Evolutionary conservation across 2,329 filamentous ascomycete genomes (phyloP).

Genomic region (Dothidotthia symphoricarpi): DNA sequence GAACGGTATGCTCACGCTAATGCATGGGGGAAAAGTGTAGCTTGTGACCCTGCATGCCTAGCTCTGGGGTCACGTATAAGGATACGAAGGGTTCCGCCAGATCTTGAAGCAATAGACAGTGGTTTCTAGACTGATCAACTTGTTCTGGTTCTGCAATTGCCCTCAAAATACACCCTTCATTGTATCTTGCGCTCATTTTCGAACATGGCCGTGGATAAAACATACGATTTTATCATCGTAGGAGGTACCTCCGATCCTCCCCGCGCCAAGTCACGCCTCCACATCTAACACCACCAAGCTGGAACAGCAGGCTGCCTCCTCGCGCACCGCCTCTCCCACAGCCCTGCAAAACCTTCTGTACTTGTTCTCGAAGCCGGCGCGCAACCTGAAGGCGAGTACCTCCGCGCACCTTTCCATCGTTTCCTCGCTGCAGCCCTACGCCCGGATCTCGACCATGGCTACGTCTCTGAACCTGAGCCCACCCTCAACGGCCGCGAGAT

Average conservation of each 20-base stretch:
- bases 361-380: constrained; percentile 63
- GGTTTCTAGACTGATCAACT: too few species aligned
- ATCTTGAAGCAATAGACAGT: too few species aligned
- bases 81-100: too few species aligned
- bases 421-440: constrained; percentile 49
- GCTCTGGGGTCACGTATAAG: too few species aligned
- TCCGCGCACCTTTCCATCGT: constrained; percentile 53
- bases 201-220: neutral
- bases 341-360: constrained; percentile 51
- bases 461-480: constrained; percentile 39
- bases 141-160: too few species aligned
- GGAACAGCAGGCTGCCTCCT: constrained; percentile 61
- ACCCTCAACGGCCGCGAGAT: constrained; percentile 44
- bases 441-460: constrained; percentile 52
- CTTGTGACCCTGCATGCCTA: too few species aligned
- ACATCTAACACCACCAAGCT: constrained; percentile 36
- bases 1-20: too few species aligned
- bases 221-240: constrained; percentile 44
- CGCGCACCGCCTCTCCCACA: constrained; percentile 53
- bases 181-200: too few species aligned
- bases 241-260: constrained; percentile 30
- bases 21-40: too few species aligned
- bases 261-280: neutral
- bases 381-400: constrained; percentile 47
- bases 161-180: too few species aligned